Evolutionary conservation across 257 asterid genomes (phyloP).

Genomic region (Forsythia suspensa): DNA sequence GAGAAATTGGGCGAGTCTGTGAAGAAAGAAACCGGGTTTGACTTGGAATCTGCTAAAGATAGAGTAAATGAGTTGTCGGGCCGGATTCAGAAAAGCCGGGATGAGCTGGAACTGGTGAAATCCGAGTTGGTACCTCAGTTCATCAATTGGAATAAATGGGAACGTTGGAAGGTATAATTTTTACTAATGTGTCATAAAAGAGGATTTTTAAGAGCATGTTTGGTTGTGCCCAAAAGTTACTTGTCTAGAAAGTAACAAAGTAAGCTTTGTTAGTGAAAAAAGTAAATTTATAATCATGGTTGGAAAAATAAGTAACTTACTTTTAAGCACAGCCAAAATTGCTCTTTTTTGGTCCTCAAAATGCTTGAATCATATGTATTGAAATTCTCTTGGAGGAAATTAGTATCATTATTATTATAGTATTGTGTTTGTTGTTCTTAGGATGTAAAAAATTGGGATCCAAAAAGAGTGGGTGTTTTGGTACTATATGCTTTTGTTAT

Average conservation of each 20-base stretch:
- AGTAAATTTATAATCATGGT: background rate
- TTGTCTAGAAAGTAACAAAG: background rate
- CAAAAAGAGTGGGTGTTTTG: slow-evolving; percentile 68
- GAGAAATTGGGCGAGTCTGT: slow-evolving; percentile 65
- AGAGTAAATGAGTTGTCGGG: slow-evolving; percentile 36
- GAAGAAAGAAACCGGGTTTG: slow-evolving; percentile 69
- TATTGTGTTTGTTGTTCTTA: slow-evolving; percentile 29
- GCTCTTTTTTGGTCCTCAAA: background rate
- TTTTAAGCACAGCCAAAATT: background rate
- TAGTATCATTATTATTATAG: background rate
- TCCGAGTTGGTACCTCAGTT: slow-evolving; percentile 64
- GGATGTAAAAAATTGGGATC: slow-evolving; percentile 87
- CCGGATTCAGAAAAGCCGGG: slow-evolving; percentile 37
- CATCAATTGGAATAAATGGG: slow-evolving; percentile 79
- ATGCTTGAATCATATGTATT: slow-evolving; percentile 4
- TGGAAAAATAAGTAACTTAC: background rate
- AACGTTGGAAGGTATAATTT: slow-evolving; percentile 79
- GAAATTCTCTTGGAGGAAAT: background rate
- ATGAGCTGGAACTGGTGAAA: slow-evolving; percentile 41
- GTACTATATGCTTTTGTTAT: slow-evolving; percentile 54
- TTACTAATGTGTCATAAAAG: background rate
- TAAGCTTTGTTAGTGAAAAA: background rate
- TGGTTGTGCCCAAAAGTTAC: background rate
- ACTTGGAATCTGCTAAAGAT: slow-evolving; percentile 43
- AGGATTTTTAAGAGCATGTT: background rate